Percentiles rank a stretch among this genome's conserved stretches.
These are phyloP conservation scores for Magnusiomyces sp. DNA, from an alignment of 1,139 yeast genomes.

Conservation along the genomic window DNA sequence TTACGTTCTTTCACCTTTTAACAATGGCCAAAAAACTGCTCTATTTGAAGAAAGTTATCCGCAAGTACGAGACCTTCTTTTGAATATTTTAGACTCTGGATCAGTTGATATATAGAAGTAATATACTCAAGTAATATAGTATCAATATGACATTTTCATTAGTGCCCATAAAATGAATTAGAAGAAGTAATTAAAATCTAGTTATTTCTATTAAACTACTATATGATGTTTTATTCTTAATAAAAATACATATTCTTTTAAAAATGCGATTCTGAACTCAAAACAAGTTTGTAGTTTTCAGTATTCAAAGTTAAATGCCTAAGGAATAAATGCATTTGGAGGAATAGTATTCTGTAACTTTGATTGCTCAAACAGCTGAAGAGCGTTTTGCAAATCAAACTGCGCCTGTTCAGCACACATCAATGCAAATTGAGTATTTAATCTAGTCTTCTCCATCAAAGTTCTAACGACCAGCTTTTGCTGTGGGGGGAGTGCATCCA, in stretches of 20 bases:
- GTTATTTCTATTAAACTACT: background rate
- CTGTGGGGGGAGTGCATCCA: constrained; percentile 35
- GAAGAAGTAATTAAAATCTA: background rate
- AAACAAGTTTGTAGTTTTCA: background rate
- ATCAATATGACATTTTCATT: background rate
- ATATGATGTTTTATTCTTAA: too few relatives aligned
- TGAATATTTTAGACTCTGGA: constrained; percentile 21
- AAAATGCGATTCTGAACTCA: background rate
- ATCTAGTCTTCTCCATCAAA: constrained; percentile 62
- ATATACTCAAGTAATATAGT: background rate
- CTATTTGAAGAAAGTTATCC: constrained; percentile 37
- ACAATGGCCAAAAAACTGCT: constrained; percentile 31
- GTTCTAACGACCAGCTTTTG: constrained; percentile 63
- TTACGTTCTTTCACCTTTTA: constrained; percentile 49
- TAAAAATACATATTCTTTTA: background rate
- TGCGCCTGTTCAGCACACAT: constrained; percentile 85
- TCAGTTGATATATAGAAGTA: background rate
- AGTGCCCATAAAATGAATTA: background rate
- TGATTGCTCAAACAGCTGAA: constrained; percentile 62
- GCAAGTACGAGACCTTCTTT: constrained; percentile 33
- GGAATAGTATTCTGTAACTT: constrained; percentile 43
- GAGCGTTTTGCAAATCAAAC: constrained; percentile 71
- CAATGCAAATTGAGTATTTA: constrained; percentile 68
- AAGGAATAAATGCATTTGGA: constrained; percentile 42
- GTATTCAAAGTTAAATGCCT: constrained; percentile 1